Percentiles rank a stretch among this genome's conserved stretches.
These are phyloP conservation scores for Reticulascus tulasneorum DNA, from an alignment of 2,329 filamentous ascomycete species.

Conservation along the genomic window DNA sequence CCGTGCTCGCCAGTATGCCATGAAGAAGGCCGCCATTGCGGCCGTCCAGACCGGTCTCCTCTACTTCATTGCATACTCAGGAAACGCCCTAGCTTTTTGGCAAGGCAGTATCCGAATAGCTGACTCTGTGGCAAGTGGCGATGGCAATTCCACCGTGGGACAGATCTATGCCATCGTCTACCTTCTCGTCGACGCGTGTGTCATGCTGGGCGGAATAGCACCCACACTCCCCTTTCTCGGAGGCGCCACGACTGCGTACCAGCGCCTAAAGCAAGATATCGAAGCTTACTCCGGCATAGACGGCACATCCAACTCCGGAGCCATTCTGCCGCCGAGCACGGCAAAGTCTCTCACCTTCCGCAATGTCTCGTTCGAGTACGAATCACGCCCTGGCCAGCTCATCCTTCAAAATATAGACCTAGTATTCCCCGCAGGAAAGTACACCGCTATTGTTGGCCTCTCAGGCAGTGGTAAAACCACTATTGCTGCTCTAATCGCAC, in stretches of 20 bases:
- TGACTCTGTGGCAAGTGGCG: slow-evolving; percentile 19
- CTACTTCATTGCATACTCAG: slow-evolving; percentile 62
- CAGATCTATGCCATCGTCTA: slow-evolving; percentile 53
- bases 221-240: slow-evolving; percentile 56
- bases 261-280: slow-evolving; percentile 51
- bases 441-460: slow-evolving; percentile 47
- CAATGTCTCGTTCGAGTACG: slow-evolving; percentile 33
- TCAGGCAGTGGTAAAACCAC: slow-evolving; percentile 48
- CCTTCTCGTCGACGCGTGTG: slow-evolving; percentile 51
- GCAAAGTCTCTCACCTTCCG: slow-evolving; percentile 38
- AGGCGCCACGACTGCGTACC: slow-evolving; percentile 48
- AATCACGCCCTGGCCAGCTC: slow-evolving; percentile 27
- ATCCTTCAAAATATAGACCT: slow-evolving; percentile 31
- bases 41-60: slow-evolving; percentile 58
- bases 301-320: slow-evolving; percentile 21
- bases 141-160: slow-evolving; percentile 37
- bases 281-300: slow-evolving; percentile 41
- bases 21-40: slow-evolving; percentile 52
- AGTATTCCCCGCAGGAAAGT: slow-evolving; percentile 29
- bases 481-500: slow-evolving; percentile 31
- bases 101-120: slow-evolving; percentile 48
- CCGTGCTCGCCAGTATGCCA: slow-evolving; percentile 40
- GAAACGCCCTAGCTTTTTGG: slow-evolving; percentile 64
- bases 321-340: slow-evolving; percentile 41
- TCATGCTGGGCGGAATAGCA: slow-evolving; percentile 55